These are phyloP conservation scores for Nicotiana noctiflora DNA, from an alignment of 257 asterid species.

Conservation along the genomic window DNA sequence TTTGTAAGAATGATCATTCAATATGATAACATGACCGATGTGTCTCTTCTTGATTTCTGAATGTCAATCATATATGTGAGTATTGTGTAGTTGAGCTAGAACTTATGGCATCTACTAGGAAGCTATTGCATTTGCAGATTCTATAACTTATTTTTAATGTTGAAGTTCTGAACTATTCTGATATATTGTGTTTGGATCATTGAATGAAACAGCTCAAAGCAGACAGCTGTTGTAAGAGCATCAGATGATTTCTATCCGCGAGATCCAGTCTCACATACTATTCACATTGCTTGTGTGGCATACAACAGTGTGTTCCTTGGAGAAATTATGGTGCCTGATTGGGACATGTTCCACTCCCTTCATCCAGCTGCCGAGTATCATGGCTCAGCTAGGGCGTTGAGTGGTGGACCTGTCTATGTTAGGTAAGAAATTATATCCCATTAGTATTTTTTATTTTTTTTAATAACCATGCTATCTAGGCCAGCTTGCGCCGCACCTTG, in stretches of 20 bases:
- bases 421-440: constrained; percentile 30
- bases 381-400: constrained; percentile 72
- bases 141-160: background rate
- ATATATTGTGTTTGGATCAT: background rate
- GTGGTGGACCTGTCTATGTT: constrained; percentile 83
- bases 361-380: constrained; percentile 90
- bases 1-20: background rate
- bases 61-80: background rate
- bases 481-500: too few species aligned
- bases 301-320: constrained; percentile 72
- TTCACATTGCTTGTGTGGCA: constrained; percentile 78
- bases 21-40: background rate
- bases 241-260: constrained; percentile 84
- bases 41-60: background rate
- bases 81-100: background rate
- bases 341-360: constrained; percentile 94
- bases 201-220: constrained; percentile 61
- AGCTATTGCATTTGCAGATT: background rate
- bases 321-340: constrained; percentile 75
- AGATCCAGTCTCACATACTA: constrained; percentile 72
- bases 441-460: background rate
- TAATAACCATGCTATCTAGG: too few species aligned
- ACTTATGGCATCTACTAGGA: background rate
- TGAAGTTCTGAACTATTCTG: background rate
- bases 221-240: constrained; percentile 73